These are phyloP conservation scores for Crithidia thermophila DNA, from an alignment of 208 protist genomes.

Conservation along the genomic window DNA sequence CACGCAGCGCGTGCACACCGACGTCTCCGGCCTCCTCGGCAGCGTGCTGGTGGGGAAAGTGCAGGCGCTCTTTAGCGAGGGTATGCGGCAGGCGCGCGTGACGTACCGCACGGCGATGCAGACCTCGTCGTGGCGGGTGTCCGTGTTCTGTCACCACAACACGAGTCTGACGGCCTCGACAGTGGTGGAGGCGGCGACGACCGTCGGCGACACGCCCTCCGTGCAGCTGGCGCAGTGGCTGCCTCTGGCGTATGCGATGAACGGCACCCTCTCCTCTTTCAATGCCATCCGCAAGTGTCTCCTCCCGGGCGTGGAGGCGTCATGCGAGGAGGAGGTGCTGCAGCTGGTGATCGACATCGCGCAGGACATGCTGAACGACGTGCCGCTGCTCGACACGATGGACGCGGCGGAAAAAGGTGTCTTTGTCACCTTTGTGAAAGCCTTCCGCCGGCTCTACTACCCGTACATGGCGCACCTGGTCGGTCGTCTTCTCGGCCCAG, in stretches of 20 bases:
- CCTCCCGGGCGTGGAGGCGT: constrained; percentile 52
- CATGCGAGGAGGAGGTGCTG: constrained; percentile 50
- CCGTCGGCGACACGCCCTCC: constrained; percentile 23
- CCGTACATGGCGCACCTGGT: constrained; percentile 61
- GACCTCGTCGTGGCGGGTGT: constrained; percentile 55
- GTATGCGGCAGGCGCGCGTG: constrained; percentile 53
- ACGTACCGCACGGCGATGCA: constrained; percentile 69
- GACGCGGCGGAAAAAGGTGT: constrained; percentile 45
- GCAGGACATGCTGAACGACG: constrained; percentile 61
- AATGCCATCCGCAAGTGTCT: constrained; percentile 80
- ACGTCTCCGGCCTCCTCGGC: constrained; percentile 53
- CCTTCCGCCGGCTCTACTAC: constrained; percentile 68
- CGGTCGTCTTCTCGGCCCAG: constrained; percentile 46
- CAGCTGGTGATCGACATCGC: constrained; percentile 51
- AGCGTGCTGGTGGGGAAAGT: constrained; percentile 49
- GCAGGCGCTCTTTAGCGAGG: constrained; percentile 56
- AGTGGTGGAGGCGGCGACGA: constrained; percentile 8
- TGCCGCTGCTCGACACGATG: constrained; percentile 61
- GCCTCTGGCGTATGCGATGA: constrained; percentile 84
- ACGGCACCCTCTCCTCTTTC: constrained; percentile 73
- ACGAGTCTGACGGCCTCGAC: constrained; percentile 9
- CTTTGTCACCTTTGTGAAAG: constrained; percentile 58
- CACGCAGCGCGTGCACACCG: constrained; percentile 51
- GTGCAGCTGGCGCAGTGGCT: constrained; percentile 64
- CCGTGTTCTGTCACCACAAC: constrained; percentile 27